Evolutionary conservation across 306 rosid species (phyloP).

Genomic region (Cyamopsis tetragonoloba): DNA sequence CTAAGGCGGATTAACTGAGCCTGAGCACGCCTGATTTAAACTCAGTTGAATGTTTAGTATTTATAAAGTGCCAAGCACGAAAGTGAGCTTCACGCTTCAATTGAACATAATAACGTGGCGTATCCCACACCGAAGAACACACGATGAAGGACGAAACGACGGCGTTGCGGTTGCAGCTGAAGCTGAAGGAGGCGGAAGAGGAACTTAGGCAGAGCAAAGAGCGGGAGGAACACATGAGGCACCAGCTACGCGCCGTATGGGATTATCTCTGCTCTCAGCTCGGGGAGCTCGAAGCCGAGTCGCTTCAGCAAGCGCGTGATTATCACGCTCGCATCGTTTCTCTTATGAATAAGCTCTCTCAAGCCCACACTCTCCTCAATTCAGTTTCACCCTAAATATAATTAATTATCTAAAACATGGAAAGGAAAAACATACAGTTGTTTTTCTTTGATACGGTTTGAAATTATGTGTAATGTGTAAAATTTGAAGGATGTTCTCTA

Average conservation of each 20-base stretch:
- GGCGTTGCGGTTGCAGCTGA: constrained; percentile 30
- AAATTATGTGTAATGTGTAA: too few species aligned
- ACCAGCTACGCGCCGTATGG: constrained; percentile 34
- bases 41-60: not conserved
- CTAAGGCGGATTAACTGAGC: constrained; percentile 20
- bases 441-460: too few species aligned
- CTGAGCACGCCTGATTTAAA: not conserved
- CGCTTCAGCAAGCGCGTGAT: constrained; percentile 53
- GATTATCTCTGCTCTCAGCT: constrained; percentile 67
- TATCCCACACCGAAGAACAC: too few species aligned
- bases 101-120: too few species aligned
- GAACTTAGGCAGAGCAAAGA: constrained; percentile 55
- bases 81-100: too few species aligned
- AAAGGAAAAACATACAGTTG: too few species aligned
- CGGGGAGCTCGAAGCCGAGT: constrained; percentile 74
- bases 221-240: constrained; percentile 48
- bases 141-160: constrained; percentile 3
- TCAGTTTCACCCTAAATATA: too few species aligned
- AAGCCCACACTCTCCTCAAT: constrained; percentile 41
- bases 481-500: too few species aligned
- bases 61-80: too few species aligned
- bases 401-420: too few species aligned
- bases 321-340: constrained; percentile 45
- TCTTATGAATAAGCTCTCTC: constrained; percentile 52
- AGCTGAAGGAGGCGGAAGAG: constrained; percentile 55